Percentiles rank a stretch among this genome's conserved stretches.
phyloP scores from a whole-genome alignment of 176 grass and related monocot species.

The Eragrostis curvula region DNA sequence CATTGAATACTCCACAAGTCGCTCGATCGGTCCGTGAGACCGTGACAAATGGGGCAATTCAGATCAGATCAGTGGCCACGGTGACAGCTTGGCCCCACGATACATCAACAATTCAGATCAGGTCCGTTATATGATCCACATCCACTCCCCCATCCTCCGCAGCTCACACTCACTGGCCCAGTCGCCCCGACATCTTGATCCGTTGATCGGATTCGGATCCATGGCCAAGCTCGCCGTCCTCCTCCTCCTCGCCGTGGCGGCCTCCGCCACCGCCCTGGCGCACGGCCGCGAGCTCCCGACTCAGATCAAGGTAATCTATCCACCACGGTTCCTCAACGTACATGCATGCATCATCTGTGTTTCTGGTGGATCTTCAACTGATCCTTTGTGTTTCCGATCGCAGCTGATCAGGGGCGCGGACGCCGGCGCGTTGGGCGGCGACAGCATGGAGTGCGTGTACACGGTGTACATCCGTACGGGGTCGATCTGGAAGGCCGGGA shows the following conservation, averaged over 20 bases:
- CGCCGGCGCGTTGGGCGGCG: background rate
- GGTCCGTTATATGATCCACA: constrained; percentile 27
- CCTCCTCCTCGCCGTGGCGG: constrained; percentile 34
- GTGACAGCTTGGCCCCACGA: constrained; percentile 19
- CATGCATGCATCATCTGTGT: background rate
- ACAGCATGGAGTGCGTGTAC: constrained; percentile 79
- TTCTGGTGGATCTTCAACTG: background rate
- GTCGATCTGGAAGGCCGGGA: constrained; percentile 82
- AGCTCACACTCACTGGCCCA: constrained; percentile 10
- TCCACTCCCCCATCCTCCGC: background rate
- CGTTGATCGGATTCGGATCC: constrained; percentile 22
- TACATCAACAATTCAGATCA: background rate
- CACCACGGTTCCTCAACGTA: no score
- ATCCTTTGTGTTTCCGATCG: background rate
- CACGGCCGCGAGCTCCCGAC: constrained; percentile 12
- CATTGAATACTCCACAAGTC: constrained; percentile 20
- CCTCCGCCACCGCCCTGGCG: background rate
- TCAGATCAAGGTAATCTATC: constrained; percentile 29
- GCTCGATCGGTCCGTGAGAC: background rate
- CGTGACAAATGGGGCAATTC: constrained; percentile 9
- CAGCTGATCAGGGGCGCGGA: constrained; percentile 35
- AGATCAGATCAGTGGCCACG: constrained; percentile 29
- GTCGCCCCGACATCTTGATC: background rate
- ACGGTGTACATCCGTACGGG: constrained; percentile 89
- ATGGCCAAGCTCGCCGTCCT: constrained; percentile 40